phyloP scores from a whole-genome alignment of 2,329 filamentous ascomycete genomes.

The Colletotrichum orbiculare region DNA sequence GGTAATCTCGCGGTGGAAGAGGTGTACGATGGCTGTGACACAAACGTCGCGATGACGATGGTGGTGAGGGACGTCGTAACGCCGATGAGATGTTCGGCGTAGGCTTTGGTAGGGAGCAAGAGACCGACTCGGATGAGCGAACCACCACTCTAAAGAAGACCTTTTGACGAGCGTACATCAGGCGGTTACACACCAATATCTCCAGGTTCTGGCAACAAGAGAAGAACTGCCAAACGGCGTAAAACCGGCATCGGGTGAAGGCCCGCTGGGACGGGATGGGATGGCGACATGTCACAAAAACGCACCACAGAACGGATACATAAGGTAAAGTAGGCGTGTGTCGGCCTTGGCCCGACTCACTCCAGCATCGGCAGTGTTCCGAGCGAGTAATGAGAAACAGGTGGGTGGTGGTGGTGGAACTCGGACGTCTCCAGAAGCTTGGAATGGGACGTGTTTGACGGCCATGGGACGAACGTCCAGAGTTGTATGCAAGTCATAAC shows the following conservation, averaged over 20 bases:
- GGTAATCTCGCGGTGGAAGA: not conserved
- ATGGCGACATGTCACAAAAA: not conserved
- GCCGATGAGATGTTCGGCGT: constrained; percentile 1
- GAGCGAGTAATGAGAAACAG: not conserved
- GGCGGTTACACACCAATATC: constrained; percentile 16
- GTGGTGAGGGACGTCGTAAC: not conserved
- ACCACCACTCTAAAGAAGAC: not conserved
- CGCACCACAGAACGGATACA: no score
- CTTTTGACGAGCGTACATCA: constrained; percentile 3
- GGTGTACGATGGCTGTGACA: not conserved
- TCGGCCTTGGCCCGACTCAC: constrained; percentile 32
- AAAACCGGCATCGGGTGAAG: constrained; percentile 14
- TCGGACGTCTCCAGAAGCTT: not conserved
- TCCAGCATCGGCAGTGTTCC: constrained; percentile 4
- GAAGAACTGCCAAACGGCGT: not conserved
- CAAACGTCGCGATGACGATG: not conserved
- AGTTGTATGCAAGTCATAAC: constrained; percentile 19
- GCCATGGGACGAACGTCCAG: not conserved
- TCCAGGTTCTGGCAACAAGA: constrained; percentile 6
- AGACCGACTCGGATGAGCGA: constrained; percentile 15
- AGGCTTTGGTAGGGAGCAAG: not conserved
- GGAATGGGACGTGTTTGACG: not conserved
- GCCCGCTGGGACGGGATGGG: not conserved
- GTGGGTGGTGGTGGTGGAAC: not conserved
- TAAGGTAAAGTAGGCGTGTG: not conserved